These are phyloP conservation scores for Xerophyta viscosa DNA, from an alignment of 106 monocot species.

Conservation along the genomic window DNA sequence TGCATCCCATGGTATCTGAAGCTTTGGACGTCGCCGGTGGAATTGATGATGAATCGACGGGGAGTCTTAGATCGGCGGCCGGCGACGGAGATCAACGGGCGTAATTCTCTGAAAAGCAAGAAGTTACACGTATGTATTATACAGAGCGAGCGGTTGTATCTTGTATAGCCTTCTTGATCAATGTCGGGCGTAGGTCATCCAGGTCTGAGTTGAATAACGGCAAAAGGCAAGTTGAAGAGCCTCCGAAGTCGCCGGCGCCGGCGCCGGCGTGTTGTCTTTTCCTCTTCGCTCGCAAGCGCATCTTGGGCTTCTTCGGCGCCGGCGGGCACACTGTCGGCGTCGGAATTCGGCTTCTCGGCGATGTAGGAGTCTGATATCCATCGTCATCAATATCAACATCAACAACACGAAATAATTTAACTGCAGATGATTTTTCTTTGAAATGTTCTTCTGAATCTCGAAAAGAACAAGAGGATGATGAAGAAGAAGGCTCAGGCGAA, in stretches of 20 bases:
- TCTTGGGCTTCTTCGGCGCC: slow-evolving; percentile 8
- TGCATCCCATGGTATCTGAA: too few species aligned
- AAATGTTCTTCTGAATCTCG: neutral
- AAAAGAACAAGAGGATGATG: too few species aligned
- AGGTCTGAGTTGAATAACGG: neutral
- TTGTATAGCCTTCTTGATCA: slow-evolving; percentile 2
- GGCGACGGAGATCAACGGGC: too few species aligned
- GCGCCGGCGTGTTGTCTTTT: neutral
- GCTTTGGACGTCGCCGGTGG: too few species aligned
- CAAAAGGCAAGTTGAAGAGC: neutral
- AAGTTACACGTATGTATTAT: too few species aligned
- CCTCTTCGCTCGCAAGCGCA: neutral
- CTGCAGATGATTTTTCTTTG: neutral
- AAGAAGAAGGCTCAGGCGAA: too few species aligned
- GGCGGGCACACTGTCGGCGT: slow-evolving; percentile 7
- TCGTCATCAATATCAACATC: slow-evolving; percentile 9
- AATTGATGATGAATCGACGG: too few species aligned
- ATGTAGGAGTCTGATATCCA: slow-evolving; percentile 25
- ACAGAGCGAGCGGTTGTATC: too few species aligned
- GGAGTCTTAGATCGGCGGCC: too few species aligned
- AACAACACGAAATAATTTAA: too few species aligned
- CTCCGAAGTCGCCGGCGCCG: neutral
- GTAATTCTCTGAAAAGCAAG: too few species aligned
- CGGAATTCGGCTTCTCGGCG: slow-evolving; percentile 13
- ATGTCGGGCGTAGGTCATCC: neutral